Base-by-base conservation (phyloP, 2,329 filamentous ascomycete genomes). In the Lachnellula occidentalis region DNA sequence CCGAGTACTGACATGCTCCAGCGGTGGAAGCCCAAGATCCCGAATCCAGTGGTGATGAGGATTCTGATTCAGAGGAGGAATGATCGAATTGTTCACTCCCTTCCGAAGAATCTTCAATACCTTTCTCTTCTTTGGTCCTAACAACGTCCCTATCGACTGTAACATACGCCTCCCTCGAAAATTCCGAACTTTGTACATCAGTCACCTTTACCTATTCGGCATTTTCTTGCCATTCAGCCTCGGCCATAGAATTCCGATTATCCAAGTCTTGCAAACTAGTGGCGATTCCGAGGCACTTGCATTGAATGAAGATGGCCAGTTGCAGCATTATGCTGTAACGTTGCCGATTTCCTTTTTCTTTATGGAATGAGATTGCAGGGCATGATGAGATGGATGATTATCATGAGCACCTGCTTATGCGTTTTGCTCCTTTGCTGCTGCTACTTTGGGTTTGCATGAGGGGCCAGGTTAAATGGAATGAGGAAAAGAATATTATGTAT, bases 1-100 rank as follows among this genome's bases (percentile, higher is more conserved):
- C 9, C 51, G 48, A 34, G 17, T 43, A 34, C 61, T 64, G 53
- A 64, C 43, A 11, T n/a, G 24, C 48, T 12, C 34, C 37, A 66
- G 64, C 63, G 55, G 61, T 66, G 37, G 63, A 69, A 50, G 66
- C 71, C 55, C 59, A 58, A 36, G 71, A 69, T 55, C 60, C 66
- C 41, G 76, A 78, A 45, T 76, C 76, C 41, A 80, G 77, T 62
- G 78, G 78, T 24, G 78, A 80, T 58, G 77, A 79, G 53, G 72
- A 74, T 60, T 76, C 74, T 58, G 79, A 77, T 62, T 82, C 79
- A 4, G 80, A 82, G 63, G 75, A 77, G 51, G 67, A 69, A 61
- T 69, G 58, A 54, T 48, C 46, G 47, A 11, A 36, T 24, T 15
- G 37, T 22, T 34, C 17, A 15, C 48, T 43, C 7, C 45, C 11